A percentile compares a stretch with the other conserved stretches of the same genome.
Conservation (phyloP, 2,329 filamentous ascomycete genomes). For the Cladorrhinum sp. region DNA sequence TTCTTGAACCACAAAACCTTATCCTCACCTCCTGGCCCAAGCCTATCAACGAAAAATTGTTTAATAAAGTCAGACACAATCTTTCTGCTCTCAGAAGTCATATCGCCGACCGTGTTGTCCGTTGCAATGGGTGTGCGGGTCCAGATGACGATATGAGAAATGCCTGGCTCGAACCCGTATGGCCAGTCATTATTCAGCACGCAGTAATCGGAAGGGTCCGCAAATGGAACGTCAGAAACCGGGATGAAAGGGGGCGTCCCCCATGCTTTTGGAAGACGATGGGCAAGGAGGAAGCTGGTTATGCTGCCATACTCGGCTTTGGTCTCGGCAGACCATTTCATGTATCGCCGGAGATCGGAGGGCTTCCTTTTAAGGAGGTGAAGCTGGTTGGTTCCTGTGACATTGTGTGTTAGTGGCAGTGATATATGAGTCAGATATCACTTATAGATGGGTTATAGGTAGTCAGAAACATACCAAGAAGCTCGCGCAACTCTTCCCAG, state of each 20-base stretch:
- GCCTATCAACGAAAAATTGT: conserved; percentile 61
- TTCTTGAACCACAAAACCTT: conserved; percentile 88
- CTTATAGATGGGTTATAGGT: background rate
- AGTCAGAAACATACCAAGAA: conserved; percentile 54
- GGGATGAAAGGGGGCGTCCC: conserved; percentile 55
- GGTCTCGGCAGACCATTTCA: conserved; percentile 69
- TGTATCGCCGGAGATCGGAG: conserved; percentile 75
- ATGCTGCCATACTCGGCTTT: conserved; percentile 75
- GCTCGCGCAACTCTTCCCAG: conserved; percentile 69
- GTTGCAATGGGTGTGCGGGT: conserved; percentile 77
- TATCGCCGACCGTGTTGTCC: conserved; percentile 64
- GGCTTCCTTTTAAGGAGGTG: conserved; percentile 75
- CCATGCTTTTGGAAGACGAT: conserved; percentile 69
- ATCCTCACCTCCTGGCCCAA: conserved; percentile 49
- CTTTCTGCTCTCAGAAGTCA: conserved; percentile 64
- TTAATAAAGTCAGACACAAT: conserved; percentile 68
- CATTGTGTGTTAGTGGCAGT: conserved; percentile 10
- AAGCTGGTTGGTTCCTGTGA: conserved; percentile 58
- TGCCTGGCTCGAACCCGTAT: conserved; percentile 66
- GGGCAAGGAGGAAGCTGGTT: conserved; percentile 70
- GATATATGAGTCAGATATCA: background rate
- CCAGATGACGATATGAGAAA: conserved; percentile 89
- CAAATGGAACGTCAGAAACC: conserved; percentile 49
- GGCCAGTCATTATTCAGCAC: conserved; percentile 92
- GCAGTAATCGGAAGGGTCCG: conserved; percentile 56